These are phyloP conservation scores for Solanum paucissectum DNA, from an alignment of 257 asterid species.

Conservation along the genomic window DNA sequence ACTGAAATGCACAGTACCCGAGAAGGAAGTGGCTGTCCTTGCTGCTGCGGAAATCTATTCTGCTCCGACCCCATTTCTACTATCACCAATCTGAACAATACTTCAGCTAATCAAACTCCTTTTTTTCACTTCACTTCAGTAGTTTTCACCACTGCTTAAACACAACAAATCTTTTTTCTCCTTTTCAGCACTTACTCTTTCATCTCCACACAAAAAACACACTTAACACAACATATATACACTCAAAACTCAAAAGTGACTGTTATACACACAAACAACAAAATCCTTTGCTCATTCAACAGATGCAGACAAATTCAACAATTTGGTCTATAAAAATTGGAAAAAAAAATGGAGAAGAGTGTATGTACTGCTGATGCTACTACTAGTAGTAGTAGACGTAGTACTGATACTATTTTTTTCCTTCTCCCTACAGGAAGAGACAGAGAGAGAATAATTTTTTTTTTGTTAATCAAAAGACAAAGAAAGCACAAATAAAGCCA, in stretches of 20 bases:
- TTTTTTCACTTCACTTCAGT: neutral
- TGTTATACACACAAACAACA: neutral
- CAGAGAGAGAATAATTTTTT: neutral
- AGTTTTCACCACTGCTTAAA: neutral
- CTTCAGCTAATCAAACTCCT: neutral
- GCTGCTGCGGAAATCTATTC: conserved; percentile 46
- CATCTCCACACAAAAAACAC: neutral
- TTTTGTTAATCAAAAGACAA: neutral
- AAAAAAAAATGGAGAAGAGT: neutral
- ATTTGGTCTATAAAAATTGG: neutral
- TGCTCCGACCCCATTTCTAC: conserved; percentile 45
- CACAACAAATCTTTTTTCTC: neutral
- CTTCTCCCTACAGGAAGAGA: neutral
- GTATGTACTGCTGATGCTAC: neutral
- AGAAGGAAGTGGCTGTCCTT: conserved; percentile 22
- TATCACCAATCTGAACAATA: neutral
- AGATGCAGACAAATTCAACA: neutral
- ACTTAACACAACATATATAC: neutral
- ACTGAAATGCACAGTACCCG: conserved; percentile 20
- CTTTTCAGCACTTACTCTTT: neutral
- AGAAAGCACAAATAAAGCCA: conserved; percentile 2
- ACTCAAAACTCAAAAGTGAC: neutral
- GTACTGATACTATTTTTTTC: neutral
- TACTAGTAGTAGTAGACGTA: neutral
- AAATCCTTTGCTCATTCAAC: neutral